A percentile compares a stretch with the other conserved stretches of the same genome.
Conservation (phyloP, 345 rosid genomes). For the Brassica carinata region DNA sequence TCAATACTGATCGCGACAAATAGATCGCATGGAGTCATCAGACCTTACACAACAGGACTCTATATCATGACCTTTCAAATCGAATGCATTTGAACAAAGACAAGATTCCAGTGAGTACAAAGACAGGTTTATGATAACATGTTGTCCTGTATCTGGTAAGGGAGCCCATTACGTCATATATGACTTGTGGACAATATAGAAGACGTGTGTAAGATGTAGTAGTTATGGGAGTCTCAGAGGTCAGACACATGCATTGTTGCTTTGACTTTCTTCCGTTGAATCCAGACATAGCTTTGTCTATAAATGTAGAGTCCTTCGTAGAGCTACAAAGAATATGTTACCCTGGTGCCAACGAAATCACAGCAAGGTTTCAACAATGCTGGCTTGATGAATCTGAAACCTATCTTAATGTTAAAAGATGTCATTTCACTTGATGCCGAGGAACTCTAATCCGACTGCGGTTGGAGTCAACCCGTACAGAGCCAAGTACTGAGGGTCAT, state of each 20-base stretch:
- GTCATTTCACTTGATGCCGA: slow-evolving; percentile 48
- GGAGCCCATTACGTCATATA: slow-evolving; percentile 25
- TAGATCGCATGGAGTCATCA: slow-evolving; percentile 51
- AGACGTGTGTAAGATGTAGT: slow-evolving; percentile 10
- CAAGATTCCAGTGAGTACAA: background rate
- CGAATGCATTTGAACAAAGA: slow-evolving; percentile 31
- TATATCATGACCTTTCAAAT: slow-evolving; percentile 2
- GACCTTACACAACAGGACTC: slow-evolving; percentile 1
- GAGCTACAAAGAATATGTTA: slow-evolving; percentile 20
- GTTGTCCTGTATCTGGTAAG: background rate
- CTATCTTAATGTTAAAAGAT: background rate
- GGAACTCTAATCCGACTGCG: slow-evolving; percentile 70
- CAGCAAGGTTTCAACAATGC: background rate
- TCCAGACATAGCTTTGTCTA: slow-evolving; percentile 7
- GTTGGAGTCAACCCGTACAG: slow-evolving; percentile 66
- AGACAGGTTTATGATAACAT: slow-evolving; percentile 10
- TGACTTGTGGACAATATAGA: slow-evolving; percentile 24
- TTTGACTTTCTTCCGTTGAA: slow-evolving; percentile 33
- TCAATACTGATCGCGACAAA: slow-evolving; percentile 20
- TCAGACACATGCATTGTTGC: slow-evolving; percentile 40
- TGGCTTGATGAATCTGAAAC: slow-evolving; percentile 3
- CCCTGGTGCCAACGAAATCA: background rate
- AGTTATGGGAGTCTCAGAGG: slow-evolving; percentile 32
- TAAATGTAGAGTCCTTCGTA: background rate
- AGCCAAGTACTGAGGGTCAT: slow-evolving; percentile 60